Conservation (phyloP, 176 grass and related monocot genomes). For the Juncus inflexus region DNA sequence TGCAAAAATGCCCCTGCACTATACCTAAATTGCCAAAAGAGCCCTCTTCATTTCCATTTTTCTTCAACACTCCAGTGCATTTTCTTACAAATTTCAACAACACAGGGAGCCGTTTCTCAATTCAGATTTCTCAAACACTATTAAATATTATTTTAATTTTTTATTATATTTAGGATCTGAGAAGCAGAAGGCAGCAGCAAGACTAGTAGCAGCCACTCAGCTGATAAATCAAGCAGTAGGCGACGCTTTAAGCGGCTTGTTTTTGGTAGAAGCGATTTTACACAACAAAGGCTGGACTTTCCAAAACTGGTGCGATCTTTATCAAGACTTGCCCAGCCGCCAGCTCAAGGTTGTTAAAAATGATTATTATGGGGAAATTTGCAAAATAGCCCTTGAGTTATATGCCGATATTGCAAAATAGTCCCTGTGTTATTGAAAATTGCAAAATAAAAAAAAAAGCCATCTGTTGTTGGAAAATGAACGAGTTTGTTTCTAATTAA, state of each 20-base stretch:
- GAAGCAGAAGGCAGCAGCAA: constrained; percentile 49
- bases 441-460: background rate
- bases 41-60: too few species aligned
- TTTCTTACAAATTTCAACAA: too few species aligned
- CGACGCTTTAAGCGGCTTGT: constrained; percentile 83
- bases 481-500: too few species aligned
- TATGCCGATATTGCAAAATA: background rate
- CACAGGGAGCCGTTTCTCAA: too few species aligned
- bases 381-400: background rate
- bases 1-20: too few species aligned
- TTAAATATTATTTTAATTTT: too few species aligned
- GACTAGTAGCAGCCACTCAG: constrained; percentile 63
- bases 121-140: too few species aligned
- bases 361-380: too few species aligned
- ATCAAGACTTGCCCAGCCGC: constrained; percentile 84
- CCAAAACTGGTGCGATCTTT: constrained; percentile 75
- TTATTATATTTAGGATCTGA: constrained; percentile 33
- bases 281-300: constrained; percentile 79
- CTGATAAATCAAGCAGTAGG: constrained; percentile 92
- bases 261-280: constrained; percentile 86
- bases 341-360: constrained; percentile 93
- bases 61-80: too few species aligned
- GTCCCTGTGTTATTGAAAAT: constrained; percentile 7
- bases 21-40: too few species aligned
- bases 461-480: too few species aligned